phyloP scores from a whole-genome alignment of 2,329 filamentous ascomycete species.

The Penicillium sp. region DNA sequence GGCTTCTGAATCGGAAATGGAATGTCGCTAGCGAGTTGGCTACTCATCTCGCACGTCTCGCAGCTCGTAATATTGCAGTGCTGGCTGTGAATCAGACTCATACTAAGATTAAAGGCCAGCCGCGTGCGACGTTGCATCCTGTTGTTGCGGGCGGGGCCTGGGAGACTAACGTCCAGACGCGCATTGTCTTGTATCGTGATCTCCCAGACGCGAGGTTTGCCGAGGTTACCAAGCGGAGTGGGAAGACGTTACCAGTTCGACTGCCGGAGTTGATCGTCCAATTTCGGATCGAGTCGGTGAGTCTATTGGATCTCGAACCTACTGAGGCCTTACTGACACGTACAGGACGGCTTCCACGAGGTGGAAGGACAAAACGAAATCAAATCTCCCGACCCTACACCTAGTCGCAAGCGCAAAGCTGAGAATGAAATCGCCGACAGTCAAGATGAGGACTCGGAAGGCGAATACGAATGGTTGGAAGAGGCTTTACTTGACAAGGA shows the following conservation, averaged over 20 bases:
- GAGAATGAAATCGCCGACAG: slow-evolving; percentile 44
- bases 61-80: slow-evolving; percentile 69
- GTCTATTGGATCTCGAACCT: background rate
- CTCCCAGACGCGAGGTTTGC: slow-evolving; percentile 59
- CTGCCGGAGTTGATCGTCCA: slow-evolving; percentile 34
- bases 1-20: slow-evolving; percentile 43
- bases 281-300: slow-evolving; percentile 42
- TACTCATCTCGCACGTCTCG: slow-evolving; percentile 64
- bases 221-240: slow-evolving; percentile 64
- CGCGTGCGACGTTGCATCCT: slow-evolving; percentile 67
- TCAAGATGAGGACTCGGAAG: slow-evolving; percentile 43
- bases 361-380: background rate
- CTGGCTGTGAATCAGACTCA: slow-evolving; percentile 76
- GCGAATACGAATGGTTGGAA: slow-evolving; percentile 30
- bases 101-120: slow-evolving; percentile 70
- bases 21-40: slow-evolving; percentile 66
- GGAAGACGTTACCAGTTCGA: slow-evolving; percentile 41
- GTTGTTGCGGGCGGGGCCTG: slow-evolving; percentile 73
- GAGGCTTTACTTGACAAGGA: slow-evolving; percentile 5
- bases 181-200: slow-evolving; percentile 77
- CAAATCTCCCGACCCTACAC: slow-evolving; percentile 4
- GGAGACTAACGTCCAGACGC: slow-evolving; percentile 73
- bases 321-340: background rate
- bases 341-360: slow-evolving; percentile 13
- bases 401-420: slow-evolving; percentile 42